A percentile compares a stretch with the other conserved stretches of the same genome.
Evolutionary conservation across 306 rosid genomes (phyloP).

Genomic region (Styphnolobium japonicum): DNA sequence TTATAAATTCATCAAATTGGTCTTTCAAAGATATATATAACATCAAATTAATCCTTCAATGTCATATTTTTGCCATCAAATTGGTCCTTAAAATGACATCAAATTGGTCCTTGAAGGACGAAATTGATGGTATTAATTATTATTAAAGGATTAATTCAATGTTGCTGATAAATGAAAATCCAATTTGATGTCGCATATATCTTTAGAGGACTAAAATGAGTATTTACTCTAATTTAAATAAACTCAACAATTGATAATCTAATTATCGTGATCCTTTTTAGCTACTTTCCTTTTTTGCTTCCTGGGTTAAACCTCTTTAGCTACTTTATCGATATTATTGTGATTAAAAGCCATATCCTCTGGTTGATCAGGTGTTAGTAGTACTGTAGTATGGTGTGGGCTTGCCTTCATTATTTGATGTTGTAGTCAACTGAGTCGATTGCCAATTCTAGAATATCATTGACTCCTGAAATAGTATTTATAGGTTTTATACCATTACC

Average conservation of each 20-base stretch:
- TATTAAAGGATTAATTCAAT: no score
- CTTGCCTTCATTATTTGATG: neutral
- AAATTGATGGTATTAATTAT: no score
- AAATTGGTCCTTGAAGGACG: no score
- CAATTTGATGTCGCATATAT: no score
- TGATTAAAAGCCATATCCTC: neutral
- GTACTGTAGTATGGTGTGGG: neutral
- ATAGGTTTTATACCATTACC: neutral
- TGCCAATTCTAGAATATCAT: neutral
- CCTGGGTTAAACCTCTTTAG: neutral
- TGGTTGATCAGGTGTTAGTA: neutral
- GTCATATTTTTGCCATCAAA: no score
- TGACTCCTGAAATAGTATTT: neutral
- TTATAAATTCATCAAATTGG: no score
- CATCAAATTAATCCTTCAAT: no score
- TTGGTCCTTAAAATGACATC: no score
- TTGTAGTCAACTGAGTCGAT: neutral
- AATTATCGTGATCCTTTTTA: neutral
- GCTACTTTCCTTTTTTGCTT: neutral
- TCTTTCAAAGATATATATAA: no score
- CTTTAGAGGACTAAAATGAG: no score
- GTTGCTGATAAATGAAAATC: no score
- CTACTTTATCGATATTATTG: constrained; percentile 6
- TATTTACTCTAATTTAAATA: neutral
- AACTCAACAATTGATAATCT: neutral